A percentile compares a stretch with the other conserved stretches of the same genome.
These are phyloP conservation scores for Prototheca wickerhamii DNA, from an alignment of 163 green algal genomes.

Conservation along the genomic window DNA sequence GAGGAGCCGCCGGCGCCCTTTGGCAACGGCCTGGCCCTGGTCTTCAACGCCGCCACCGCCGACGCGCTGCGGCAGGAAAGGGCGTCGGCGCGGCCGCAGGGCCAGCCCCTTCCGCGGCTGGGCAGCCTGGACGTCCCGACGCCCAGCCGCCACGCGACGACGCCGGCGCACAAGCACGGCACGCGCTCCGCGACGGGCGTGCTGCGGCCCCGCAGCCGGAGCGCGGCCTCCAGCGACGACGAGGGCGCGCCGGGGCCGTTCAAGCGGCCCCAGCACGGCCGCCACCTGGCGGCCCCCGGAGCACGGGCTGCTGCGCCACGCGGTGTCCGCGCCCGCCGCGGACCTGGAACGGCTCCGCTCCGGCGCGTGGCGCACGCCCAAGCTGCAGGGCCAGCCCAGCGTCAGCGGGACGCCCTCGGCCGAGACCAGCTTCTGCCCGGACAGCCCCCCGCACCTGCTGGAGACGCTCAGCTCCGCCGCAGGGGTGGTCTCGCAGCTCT, in stretches of 20 bases:
- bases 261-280: background rate
- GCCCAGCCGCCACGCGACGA: background rate
- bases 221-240: background rate
- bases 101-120: background rate
- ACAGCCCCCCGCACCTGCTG: no score
- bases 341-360: no score
- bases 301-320: no score
- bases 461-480: constrained; percentile 1
- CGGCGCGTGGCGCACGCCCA: no score
- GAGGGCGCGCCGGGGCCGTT: background rate
- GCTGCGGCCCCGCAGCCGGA: constrained; percentile 2
- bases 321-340: no score
- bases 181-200: constrained; percentile 22
- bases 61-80: background rate
- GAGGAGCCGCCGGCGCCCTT: no score
- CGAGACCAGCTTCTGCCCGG: no score
- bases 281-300: no score
- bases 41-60: constrained; percentile 7
- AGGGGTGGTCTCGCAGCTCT: background rate
- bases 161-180: constrained; percentile 9
- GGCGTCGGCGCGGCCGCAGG: background rate
- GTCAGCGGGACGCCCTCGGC: no score
- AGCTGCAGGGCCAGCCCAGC: no score
- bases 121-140: background rate
- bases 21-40: no score